A percentile compares a stretch with the other conserved stretches of the same genome.
Evolutionary conservation across 345 rosid species (phyloP).

Genomic region (Raphanus raphanistrum): DNA sequence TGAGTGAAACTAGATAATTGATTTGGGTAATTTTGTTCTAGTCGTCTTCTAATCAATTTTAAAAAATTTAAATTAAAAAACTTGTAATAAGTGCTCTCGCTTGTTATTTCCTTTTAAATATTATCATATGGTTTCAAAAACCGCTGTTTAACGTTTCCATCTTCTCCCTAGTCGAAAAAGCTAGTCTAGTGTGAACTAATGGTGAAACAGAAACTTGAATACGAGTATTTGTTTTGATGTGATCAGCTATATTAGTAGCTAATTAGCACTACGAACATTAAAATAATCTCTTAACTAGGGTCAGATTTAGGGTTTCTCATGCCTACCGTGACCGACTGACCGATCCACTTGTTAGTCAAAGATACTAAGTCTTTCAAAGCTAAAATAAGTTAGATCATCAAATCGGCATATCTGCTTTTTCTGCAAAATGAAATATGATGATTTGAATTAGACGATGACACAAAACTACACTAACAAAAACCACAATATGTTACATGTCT

Average conservation of each 20-base stretch:
- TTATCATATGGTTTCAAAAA: neutral
- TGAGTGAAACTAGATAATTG: no score
- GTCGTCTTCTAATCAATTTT: no score
- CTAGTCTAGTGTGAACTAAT: neutral
- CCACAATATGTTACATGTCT: neutral
- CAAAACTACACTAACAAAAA: neutral
- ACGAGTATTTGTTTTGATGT: neutral
- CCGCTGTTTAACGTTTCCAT: conserved; percentile 1
- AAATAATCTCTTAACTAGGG: neutral
- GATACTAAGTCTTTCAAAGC: neutral
- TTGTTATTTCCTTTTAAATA: neutral
- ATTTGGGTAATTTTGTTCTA: no score
- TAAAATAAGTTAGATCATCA: neutral
- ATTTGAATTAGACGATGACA: neutral
- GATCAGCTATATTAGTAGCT: neutral
- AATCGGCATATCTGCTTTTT: neutral
- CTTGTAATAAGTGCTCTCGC: neutral
- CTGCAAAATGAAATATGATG: neutral
- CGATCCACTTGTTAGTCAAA: conserved; percentile 34
- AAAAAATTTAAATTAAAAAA: no score
- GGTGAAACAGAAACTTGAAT: conserved; percentile 5
- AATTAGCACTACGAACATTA: conserved; percentile 18
- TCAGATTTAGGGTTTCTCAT: conserved; percentile 16
- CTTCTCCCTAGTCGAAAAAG: conserved; percentile 13
- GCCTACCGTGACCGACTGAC: conserved; percentile 29